A percentile compares a stretch with the other conserved stretches of the same genome.
These are phyloP conservation scores for Friedmanniomyces simplex DNA, from an alignment of 495 filamentous ascomycete species.

Conservation along the genomic window DNA sequence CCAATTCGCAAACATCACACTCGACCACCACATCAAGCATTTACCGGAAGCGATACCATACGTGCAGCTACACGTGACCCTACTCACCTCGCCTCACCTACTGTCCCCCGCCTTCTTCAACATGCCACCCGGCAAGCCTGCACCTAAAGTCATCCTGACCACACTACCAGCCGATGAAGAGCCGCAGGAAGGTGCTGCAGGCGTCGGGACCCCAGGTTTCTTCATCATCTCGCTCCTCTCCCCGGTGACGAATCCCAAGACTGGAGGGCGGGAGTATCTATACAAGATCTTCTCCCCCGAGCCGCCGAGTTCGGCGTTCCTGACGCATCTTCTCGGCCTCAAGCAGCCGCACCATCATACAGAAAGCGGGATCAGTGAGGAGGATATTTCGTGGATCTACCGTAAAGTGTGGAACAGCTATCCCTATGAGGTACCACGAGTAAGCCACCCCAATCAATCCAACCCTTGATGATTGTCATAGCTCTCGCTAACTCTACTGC, in stretches of 20 bases:
- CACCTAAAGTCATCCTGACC: constrained; percentile 70
- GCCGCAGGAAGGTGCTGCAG: constrained; percentile 38
- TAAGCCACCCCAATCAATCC: no score
- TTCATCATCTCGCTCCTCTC: constrained; percentile 77
- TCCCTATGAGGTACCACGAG: constrained; percentile 67
- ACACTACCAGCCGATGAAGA: constrained; percentile 57
- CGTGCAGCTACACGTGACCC: constrained; percentile 73
- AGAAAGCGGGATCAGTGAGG: constrained; percentile 19
- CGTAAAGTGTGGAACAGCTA: constrained; percentile 72
- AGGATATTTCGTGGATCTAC: constrained; percentile 68
- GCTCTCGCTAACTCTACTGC: no score
- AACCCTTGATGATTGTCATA: no score
- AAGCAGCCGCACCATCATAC: not conserved
- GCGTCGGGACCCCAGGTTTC: constrained; percentile 63
- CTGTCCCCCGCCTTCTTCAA: constrained; percentile 64
- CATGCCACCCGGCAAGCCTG: constrained; percentile 37
- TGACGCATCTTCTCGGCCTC: constrained; percentile 42
- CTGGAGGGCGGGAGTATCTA: constrained; percentile 55
- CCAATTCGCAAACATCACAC: constrained; percentile 60
- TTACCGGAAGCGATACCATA: constrained; percentile 67
- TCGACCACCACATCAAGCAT: constrained; percentile 27
- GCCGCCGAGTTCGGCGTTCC: constrained; percentile 50
- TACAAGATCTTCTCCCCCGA: constrained; percentile 94
- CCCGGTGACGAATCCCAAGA: constrained; percentile 47
- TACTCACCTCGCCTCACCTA: constrained; percentile 65